Base-by-base conservation (phyloP, 2,329 filamentous ascomycete genomes). In the Aureobasidium sp. region DNA sequence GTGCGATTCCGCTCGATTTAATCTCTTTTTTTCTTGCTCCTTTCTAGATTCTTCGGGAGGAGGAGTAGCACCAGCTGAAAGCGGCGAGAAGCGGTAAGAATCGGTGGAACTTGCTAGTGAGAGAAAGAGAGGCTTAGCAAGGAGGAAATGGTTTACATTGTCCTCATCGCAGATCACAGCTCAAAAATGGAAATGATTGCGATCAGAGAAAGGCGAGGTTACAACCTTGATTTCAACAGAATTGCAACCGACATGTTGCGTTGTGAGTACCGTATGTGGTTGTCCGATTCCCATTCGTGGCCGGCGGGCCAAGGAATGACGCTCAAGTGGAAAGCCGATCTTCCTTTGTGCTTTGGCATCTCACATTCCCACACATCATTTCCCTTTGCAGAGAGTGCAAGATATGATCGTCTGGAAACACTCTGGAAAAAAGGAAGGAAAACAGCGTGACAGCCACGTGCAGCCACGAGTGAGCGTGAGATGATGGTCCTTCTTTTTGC, bases 381-480 rank as follows among this genome's bases (percentile, higher is more conserved):
- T 57, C 53, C 53, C 7, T 7, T 35, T 57, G 15, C 27, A 57
- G 53, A 45, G 53, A 54, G 37, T 25, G 27, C 50, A 54, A 29
- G 19, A 25, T 13, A 25, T 35, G 53, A 57, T 57, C 53, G 19
- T 57, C 53, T 45, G 25, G 37, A 42, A 54, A 25, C 5, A 57
- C 50, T 42, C 11, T 40, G 23, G 25, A 54, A 54, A 31, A n/a
- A 29, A 54, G 23, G 13, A 42, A 31, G 21, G 15, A 45, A 45
- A 31, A 19, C 50, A 45, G 37, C 51, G 38, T 57, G 40, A 33
- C 10, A 42, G 53, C 53, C 53, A 57, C 40, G 53, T 57, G 53
- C 53, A 57, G 29, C 53, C 53, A 57, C 53, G 53, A 57, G 51
- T 27, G 53, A 57, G 19, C 21, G 31, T 31, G n/a, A 29, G 25